Evolutionary conservation across 2,329 filamentous ascomycete species (phyloP), one percentile per base, ranked within the genome.

Genomic region (Metarhizium album): DNA sequence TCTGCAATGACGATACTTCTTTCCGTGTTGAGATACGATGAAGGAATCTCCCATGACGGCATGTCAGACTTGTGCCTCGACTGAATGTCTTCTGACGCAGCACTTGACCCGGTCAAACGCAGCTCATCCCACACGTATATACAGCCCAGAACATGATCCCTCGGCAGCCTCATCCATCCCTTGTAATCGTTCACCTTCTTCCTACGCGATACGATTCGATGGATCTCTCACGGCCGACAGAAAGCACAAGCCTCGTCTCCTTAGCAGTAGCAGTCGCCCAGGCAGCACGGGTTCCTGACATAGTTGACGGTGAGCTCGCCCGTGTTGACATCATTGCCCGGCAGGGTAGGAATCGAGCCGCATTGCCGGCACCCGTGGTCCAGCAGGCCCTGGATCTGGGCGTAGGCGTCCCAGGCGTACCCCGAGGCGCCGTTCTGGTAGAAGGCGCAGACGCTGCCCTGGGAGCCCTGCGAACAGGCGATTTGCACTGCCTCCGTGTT

Each of bases 281-380:
- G 27, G 46, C 53, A 58, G 48, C 56, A 57, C 11, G 56, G 48
- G 5, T 46, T 52, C 4, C 42, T 42, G 29, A 57, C 53, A 42
- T 46, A 48, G 23, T 58, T 57, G 37, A 58, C 55, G 4, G 56
- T 58, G 18, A 57, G 33, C 47, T 57, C 33, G 13, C 56, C 55
- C 48, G 52, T 57, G 31, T 45, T 49, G 3, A 57, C 56, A 51
- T 57, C 51, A 24, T 58, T 55, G 1, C 55, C 56, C 1, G 54
- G 52, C 22, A 55, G 37, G 4, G 54, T 56, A 11, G 56, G 56
- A 38, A 51, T 54, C 33, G 49, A 53, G 16, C 54, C 56, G 49
- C 56, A 57, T 42, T 55, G 52, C 3, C 8, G 45, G 37, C 55
- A 58, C 14, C 49, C 48, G 45, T 55, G 55, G 42, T 56, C 47